These are phyloP conservation scores for Wickerhamia fluorescens DNA, from an alignment of 805 yeast genomes.

Conservation along the genomic window DNA sequence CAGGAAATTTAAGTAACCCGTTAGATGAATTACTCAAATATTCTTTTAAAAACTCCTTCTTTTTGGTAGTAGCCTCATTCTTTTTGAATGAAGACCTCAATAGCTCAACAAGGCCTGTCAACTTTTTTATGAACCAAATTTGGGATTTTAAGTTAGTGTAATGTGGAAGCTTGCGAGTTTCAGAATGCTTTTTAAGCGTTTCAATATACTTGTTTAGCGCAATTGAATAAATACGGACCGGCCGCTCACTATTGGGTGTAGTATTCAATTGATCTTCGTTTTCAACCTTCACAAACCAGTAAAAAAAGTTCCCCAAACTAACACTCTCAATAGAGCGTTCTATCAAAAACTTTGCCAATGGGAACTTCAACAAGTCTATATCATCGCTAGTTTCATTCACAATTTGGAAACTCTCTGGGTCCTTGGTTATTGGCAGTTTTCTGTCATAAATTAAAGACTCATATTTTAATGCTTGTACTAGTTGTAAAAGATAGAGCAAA, in stretches of 20 bases:
- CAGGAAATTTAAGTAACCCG: slow-evolving; percentile 36
- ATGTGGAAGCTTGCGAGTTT: slow-evolving; percentile 21
- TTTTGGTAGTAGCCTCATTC: slow-evolving; percentile 73
- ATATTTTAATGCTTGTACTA: slow-evolving; percentile 86
- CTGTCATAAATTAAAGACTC: slow-evolving; percentile 38
- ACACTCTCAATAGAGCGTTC: slow-evolving; percentile 61
- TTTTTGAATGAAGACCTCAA: slow-evolving; percentile 45
- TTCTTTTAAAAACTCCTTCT: slow-evolving; percentile 61
- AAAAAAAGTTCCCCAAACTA: slow-evolving; percentile 71
- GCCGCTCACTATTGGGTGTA: slow-evolving; percentile 7
- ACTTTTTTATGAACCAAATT: slow-evolving; percentile 56
- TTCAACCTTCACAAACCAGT: slow-evolving; percentile 90
- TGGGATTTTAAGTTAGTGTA: slow-evolving; percentile 48
- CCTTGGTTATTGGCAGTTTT: slow-evolving; percentile 4
- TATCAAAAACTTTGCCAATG: slow-evolving; percentile 68
- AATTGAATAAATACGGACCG: slow-evolving; percentile 22
- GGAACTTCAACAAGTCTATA: slow-evolving; percentile 35
- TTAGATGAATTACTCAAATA: slow-evolving; percentile 42
- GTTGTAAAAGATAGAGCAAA: slow-evolving; percentile 74
- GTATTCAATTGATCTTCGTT: slow-evolving; percentile 50
- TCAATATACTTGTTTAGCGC: slow-evolving; percentile 37
- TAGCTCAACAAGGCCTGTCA: slow-evolving; percentile 58
- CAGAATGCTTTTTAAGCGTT: slow-evolving; percentile 22
- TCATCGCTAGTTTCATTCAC: slow-evolving; percentile 13
- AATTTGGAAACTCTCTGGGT: slow-evolving; percentile 11